A percentile compares a stretch with the other conserved stretches of the same genome.
phyloP scores from a whole-genome alignment of 2,329 filamentous ascomycete genomes.

The Canariomyces notabilis region DNA sequence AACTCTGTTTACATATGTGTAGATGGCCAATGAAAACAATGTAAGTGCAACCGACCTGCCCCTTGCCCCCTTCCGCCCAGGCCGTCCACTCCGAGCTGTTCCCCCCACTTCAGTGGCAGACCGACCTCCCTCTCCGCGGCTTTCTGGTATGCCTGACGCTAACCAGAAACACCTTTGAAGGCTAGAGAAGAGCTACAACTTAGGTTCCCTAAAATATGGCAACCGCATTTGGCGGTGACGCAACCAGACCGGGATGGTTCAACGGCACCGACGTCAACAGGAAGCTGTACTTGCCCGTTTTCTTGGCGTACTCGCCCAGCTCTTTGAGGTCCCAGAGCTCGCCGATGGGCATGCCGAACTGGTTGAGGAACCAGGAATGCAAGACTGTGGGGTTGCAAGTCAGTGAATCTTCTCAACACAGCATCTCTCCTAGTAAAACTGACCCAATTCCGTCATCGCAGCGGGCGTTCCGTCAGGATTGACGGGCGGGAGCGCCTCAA shows the following conservation, averaged over 20 bases:
- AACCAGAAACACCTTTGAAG: too few species aligned
- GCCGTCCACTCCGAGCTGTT: too few species aligned
- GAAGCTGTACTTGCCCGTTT: constrained; percentile 52
- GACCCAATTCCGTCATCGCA: constrained; percentile 34
- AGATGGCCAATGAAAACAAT: too few species aligned
- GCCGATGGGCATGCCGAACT: constrained; percentile 51
- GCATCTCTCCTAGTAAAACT: constrained; percentile 14
- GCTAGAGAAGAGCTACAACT: too few species aligned
- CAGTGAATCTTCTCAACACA: not conserved
- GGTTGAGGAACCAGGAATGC: constrained; percentile 44
- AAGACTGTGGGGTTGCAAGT: constrained; percentile 31
- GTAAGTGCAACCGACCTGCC: too few species aligned
- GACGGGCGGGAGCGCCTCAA: constrained; percentile 58
- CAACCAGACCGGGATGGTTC: constrained; percentile 50
- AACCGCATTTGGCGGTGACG: constrained; percentile 44
- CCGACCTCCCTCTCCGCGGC: too few species aligned
- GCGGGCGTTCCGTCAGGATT: constrained; percentile 36
- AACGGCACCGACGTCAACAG: constrained; percentile 56
- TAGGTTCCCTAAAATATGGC: constrained; percentile 39
- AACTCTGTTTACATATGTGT: too few species aligned
- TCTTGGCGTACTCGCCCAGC: constrained; percentile 48
- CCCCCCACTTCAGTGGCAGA: too few species aligned
- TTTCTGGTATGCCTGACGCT: too few species aligned
- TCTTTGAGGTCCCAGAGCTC: constrained; percentile 53
- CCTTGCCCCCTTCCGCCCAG: too few species aligned